Evolutionary conservation across 164 flowering plant genomes (phyloP).

Genomic region (Buxus sempervirens): DNA sequence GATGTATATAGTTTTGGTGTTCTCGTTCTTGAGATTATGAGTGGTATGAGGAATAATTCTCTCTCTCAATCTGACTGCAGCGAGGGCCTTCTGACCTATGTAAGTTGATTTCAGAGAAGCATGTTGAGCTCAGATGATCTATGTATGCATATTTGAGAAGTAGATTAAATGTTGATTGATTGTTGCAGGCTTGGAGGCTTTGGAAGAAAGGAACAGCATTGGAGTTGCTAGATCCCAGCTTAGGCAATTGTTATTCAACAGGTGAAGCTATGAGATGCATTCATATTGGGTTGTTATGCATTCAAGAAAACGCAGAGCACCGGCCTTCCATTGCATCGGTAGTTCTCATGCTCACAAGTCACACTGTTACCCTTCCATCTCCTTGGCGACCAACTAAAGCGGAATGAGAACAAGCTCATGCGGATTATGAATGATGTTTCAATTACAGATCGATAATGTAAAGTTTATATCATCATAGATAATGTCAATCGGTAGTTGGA

Average conservation of each 20-base stretch:
- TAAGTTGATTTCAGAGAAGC: no score
- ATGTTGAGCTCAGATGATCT: no score
- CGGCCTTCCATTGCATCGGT: constrained; percentile 30
- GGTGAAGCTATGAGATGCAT: constrained; percentile 25
- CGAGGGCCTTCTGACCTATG: constrained; percentile 13
- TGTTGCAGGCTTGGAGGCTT: constrained; percentile 19
- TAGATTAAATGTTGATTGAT: neutral
- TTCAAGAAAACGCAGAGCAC: constrained; percentile 19
- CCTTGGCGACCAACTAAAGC: no score
- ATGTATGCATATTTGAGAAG: no score
- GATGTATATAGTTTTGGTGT: constrained; percentile 35
- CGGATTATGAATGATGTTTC: no score
- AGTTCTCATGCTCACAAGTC: constrained; percentile 18
- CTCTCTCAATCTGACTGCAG: constrained; percentile 6
- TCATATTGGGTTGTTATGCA: no score
- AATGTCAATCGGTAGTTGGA: no score
- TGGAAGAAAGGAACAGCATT: constrained; percentile 12
- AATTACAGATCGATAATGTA: no score
- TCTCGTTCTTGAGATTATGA: constrained; percentile 27
- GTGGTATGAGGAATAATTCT: constrained; percentile 15
- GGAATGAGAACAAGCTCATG: no score
- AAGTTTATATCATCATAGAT: no score
- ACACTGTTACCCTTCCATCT: constrained; percentile 15
- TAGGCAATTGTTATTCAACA: neutral
- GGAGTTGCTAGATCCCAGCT: constrained; percentile 16